These are phyloP conservation scores for Aspergillus ustus DNA, from an alignment of 2,329 filamentous ascomycete genomes.

Conservation along the genomic window DNA sequence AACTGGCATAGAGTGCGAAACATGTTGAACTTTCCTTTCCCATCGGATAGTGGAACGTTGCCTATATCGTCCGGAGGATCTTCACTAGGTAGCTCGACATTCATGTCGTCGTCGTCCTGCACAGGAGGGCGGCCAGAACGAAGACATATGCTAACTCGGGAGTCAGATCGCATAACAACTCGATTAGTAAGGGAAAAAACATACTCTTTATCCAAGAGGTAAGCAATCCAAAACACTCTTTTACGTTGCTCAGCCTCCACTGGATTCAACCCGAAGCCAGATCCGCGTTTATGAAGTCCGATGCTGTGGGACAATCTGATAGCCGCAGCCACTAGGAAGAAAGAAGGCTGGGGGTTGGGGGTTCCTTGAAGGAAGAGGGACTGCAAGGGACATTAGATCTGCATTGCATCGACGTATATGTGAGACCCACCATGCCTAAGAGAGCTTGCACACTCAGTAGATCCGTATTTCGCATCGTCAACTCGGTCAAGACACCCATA, in stretches of 20 bases:
- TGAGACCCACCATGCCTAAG: slow-evolving; percentile 72
- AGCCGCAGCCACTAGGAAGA: slow-evolving; percentile 86
- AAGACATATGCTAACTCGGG: slow-evolving; percentile 62
- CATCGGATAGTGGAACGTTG: slow-evolving; percentile 87
- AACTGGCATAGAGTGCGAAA: slow-evolving; percentile 94
- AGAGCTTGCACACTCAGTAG: slow-evolving; percentile 92
- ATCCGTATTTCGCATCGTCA: slow-evolving; percentile 96
- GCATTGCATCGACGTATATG: neutral
- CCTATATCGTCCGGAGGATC: slow-evolving; percentile 91
- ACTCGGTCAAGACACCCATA: slow-evolving; percentile 87
- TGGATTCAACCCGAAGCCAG: slow-evolving; percentile 89
- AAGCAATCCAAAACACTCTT: slow-evolving; percentile 77
- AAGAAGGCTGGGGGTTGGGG: slow-evolving; percentile 92
- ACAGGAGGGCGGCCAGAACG: slow-evolving; percentile 73
- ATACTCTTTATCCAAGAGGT: slow-evolving; percentile 73
- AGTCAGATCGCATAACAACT: slow-evolving; percentile 17
- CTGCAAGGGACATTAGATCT: slow-evolving; percentile 34
- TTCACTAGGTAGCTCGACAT: slow-evolving; percentile 90
- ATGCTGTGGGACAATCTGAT: slow-evolving; percentile 92
- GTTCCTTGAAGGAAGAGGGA: slow-evolving; percentile 94
- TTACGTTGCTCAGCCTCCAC: slow-evolving; percentile 92
- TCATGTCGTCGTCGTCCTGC: slow-evolving; percentile 85
- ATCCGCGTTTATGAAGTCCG: slow-evolving; percentile 90
- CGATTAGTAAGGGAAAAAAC: slow-evolving; percentile 20
- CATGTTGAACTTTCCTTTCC: slow-evolving; percentile 90